Evolutionary conservation across 169 alveolate genomes (phyloP), one percentile per base, ranked within the genome.

Genomic region (Neospora caninum): DNA sequence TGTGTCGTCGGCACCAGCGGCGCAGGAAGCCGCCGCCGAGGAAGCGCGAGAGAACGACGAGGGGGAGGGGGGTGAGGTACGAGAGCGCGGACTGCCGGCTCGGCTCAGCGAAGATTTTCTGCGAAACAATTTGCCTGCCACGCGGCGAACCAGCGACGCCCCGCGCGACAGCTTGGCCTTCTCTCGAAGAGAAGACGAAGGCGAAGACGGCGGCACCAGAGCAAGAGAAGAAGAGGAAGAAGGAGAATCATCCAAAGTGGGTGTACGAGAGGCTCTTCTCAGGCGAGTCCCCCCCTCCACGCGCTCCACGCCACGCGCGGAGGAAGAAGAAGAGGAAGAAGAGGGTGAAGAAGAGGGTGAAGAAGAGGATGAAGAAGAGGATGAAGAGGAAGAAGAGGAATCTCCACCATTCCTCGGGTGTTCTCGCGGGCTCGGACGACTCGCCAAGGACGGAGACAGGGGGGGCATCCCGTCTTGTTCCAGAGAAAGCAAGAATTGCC

Each of bases 381-480:
- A 49, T 49, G 58, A 13, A 49, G 58, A 49, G 13, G 58, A 49
- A 13, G 13, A 49, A 13, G 58, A 49, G 4, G 58, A 13, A 49
- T 49, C 58, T 13, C 4, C 58, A 49, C 58, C 58, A 13, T 4
- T 49, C 13, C 58, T 13, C 13, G 4, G 4, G 58, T 7, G 4
- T 49, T 49, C 58, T 4, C 58, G 73, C 25, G 73, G 20, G 34
- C n/a, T 1, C 31, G 73, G 31, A 9, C 20, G 73, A 64, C 31
- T 16, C 73, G 73, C 7, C 64, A 18, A 7, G 27, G 64, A 27
- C n/a, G n/a, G 43, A 73, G 84, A n/a, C 13, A 73, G 10, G 18
- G 84, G 84, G 16, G 84, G 84, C 84, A 73, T 73, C 45, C 84
- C 84, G 25, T 73, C 84, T 53, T 45, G 93, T 67, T 69, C 83